Evolutionary conservation across 257 asterid species (phyloP).

Genomic region (Solanum ossicruentum): DNA sequence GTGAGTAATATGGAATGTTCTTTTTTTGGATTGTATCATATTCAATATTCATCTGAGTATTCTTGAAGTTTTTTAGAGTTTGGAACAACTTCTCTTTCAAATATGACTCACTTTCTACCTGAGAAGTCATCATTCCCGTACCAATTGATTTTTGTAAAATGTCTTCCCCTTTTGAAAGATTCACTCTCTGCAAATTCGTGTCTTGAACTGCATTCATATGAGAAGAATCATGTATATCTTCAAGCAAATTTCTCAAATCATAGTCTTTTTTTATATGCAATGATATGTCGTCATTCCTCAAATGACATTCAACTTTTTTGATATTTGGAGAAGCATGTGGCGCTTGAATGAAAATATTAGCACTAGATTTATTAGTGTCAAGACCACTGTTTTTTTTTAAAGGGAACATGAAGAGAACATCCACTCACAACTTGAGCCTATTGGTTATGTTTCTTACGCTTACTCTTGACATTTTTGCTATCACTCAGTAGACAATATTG

Average conservation of each 20-base stretch:
- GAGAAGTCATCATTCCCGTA: background rate
- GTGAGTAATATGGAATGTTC: background rate
- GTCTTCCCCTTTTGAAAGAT: background rate
- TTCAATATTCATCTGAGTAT: slow-evolving; percentile 5
- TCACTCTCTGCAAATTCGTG: slow-evolving; percentile 11
- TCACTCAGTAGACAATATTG: background rate
- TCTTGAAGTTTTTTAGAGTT: slow-evolving; percentile 28
- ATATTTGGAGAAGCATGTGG: background rate
- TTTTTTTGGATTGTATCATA: background rate
- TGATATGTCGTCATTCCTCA: background rate
- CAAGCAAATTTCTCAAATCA: slow-evolving; percentile 14
- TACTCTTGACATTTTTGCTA: slow-evolving; percentile 5
- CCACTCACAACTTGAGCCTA: slow-evolving; percentile 8
- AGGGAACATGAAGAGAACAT: background rate
- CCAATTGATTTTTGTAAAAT: background rate
- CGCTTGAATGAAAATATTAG: background rate
- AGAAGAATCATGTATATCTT: slow-evolving; percentile 11
- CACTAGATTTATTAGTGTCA: background rate
- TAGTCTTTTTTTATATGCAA: slow-evolving; percentile 3
- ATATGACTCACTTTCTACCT: background rate
- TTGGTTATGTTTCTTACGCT: slow-evolving; percentile 13
- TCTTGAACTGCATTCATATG: slow-evolving; percentile 1
- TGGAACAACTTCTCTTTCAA: slow-evolving; percentile 30
- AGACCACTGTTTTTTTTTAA: background rate
- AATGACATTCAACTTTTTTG: slow-evolving; percentile 3